Conservation (phyloP, 106 monocot genomes). For the Amphibolis antarctica region DNA sequence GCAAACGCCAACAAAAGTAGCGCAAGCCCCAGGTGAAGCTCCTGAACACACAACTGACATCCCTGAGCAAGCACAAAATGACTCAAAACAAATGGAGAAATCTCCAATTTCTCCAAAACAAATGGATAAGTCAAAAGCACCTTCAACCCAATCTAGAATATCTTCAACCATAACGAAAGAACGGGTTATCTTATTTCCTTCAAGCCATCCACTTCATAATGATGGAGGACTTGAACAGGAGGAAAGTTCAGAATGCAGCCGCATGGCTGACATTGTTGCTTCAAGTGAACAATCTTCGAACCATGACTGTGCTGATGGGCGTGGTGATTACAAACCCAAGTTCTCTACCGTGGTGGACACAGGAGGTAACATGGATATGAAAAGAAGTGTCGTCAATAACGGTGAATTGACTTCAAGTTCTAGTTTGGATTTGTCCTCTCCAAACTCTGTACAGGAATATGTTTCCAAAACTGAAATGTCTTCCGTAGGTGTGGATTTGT, state of each 20-base stretch:
- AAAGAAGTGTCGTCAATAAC: conserved; percentile 30
- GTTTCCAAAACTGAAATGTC: too few relatives aligned
- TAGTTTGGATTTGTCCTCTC: conserved; percentile 36
- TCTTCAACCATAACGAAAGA: conserved; percentile 7
- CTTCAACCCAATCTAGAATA: neutral
- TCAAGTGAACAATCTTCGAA: conserved; percentile 5
- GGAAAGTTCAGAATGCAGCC: conserved; percentile 17
- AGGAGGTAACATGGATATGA: conserved; percentile 24
- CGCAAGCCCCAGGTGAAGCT: conserved; percentile 7
- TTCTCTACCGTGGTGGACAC: neutral
- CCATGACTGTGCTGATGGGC: conserved; percentile 12
- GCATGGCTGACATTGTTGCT: conserved; percentile 15
- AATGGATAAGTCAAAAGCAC: neutral
- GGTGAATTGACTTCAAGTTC: conserved; percentile 33
- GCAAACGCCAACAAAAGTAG: neutral
- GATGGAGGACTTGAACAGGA: conserved; percentile 1
- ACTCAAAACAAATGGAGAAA: neutral
- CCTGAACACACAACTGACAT: conserved; percentile 1
- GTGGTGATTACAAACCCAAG: conserved; percentile 12
- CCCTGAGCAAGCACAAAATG: neutral
- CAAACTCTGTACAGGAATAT: conserved; percentile 51
- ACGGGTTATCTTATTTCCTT: neutral
- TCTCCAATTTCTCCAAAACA: conserved; percentile 11
- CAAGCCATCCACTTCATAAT: conserved; percentile 2
- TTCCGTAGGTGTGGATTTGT: too few relatives aligned